Conservation (phyloP, 2,329 filamentous ascomycete genomes). For the Lasiodiplodia hormozganensis region DNA sequence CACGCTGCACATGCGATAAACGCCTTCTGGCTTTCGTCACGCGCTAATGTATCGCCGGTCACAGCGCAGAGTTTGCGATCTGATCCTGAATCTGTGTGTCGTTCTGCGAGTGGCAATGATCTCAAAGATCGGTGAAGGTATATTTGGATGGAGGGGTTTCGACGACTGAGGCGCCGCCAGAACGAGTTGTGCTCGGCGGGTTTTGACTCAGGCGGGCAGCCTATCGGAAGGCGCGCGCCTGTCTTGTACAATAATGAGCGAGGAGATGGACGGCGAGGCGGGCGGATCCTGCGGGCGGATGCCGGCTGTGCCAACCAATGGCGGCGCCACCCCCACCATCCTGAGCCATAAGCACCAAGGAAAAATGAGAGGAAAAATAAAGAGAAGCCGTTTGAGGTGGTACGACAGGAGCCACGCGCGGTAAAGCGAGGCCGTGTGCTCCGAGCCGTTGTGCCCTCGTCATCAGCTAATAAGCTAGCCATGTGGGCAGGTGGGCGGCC, state of each 20-base stretch:
- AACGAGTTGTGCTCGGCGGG: background rate
- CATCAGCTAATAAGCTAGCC: constrained; percentile 15
- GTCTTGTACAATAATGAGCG: background rate
- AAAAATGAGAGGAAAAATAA: background rate
- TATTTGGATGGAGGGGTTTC: constrained; percentile 2
- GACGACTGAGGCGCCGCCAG: background rate
- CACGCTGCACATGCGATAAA: background rate
- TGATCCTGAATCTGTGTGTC: constrained; percentile 5
- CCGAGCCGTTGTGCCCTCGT: constrained; percentile 25
- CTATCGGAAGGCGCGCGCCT: constrained; percentile 5
- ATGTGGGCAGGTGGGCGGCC: constrained; percentile 1
- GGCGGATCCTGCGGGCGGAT: constrained; percentile 18
- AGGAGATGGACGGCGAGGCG: background rate
- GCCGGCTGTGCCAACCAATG: constrained; percentile 1
- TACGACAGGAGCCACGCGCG: constrained; percentile 20
- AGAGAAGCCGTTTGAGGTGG: constrained; percentile 7
- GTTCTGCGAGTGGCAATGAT: constrained; percentile 15
- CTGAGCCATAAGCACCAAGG: constrained; percentile 15
- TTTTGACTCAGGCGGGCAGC: background rate
- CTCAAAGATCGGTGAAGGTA: background rate
- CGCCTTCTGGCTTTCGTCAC: constrained; percentile 18
- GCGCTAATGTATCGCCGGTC: constrained; percentile 14
- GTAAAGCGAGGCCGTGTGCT: background rate
- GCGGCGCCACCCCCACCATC: constrained; percentile 16
- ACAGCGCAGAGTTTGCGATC: constrained; percentile 6